Base-by-base conservation (phyloP, 2,329 filamentous ascomycete species). In the Fusarium buharicum region DNA sequence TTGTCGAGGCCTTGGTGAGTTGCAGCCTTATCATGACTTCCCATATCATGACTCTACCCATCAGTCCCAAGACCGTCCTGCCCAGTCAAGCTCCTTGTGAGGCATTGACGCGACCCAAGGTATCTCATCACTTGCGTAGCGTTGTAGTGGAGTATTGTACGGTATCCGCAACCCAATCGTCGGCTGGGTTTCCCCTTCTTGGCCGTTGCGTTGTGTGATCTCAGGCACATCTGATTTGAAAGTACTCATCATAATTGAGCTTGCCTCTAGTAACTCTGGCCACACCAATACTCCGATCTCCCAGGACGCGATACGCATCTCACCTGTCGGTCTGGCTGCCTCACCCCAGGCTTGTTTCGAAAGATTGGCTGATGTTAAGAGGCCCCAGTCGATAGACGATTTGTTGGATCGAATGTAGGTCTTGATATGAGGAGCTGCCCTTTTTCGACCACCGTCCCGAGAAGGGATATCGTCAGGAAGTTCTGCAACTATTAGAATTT, bases 261-360 rank as follows among this genome's bases (percentile, higher is more conserved):
- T 73, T 20, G 81, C 74, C 9, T 76, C 75, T 27, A 84, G 79
- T 16, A 89, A 71, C 8, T 76, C 85, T 0, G 93, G 92, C 91
- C 92, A 96, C 0, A 96, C 83, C 41, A 96, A 72, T 2, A 97
- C 91, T 0, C 93, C 93, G 28, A 92, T 84, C 73, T 97, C 93
- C 79, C 89, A 97, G 27, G 91, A 95, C 55, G 89, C 87, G 24
- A 96, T 86, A 31, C 88, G 83, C 27, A 92, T 78, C 67, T 91
- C 84, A 1, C 85, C 86, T 0, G 81, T 78, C 4, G 79, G 74
- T 59, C 83, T 86, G 1, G 73, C 74, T 3, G 84, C 80, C 33
- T 90, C 87, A 2, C 93, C 93, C 93, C 93, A 97, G 0, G 93
- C 93, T 75, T 96, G 92, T 59, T 89, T 94, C 2, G 91, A 95